Evolutionary conservation across 1,139 yeast genomes (phyloP), one percentile per base, ranked within the genome.

Genomic region (Debaryomyces psychrophilus): DNA sequence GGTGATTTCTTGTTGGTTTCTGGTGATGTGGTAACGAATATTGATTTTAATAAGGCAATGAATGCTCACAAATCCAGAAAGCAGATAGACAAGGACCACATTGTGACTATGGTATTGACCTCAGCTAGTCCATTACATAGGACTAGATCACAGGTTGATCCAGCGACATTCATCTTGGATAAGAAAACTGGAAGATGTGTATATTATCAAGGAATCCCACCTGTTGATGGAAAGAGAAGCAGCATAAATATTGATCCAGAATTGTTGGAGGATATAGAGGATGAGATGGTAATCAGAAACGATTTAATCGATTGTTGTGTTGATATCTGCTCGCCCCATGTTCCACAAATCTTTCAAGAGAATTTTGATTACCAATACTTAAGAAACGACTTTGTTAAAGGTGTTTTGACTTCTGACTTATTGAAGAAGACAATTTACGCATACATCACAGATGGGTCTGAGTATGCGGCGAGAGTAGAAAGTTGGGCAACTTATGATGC

Each of bases 221-320:
- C 85, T 3, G 76, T 79, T n/a, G 81, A 78, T 53, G 83, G 84
- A 4, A 69, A 70, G 41, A 73, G 75, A 53, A 58, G 80, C 11
- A 62, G 77, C n/a, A 77, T 92, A 27, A 77, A 80, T 48, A 80
- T 93, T 43, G 98, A 93, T 61, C 88, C 95, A 0, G 96, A 90
- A 61, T 74, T 93, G 44, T 74, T 92, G 55, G 90, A 86, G 53
- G 86, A 81, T 50, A 84, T 87, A 37, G 73, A 67, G 28, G 90
- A 87, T 50, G 92, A 87, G 50, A 82, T 93, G 54, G 79, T 81
- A 9, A 74, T 93, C 48, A 80, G 97, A 61, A 95, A 93, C 63
- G 98, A 93, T 66, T 77, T 93, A 54, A 90, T 95, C 52, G 99
- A 93, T 69, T 93, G 99, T 65, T 95, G 88, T 61, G 90, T 93